Percentiles rank a stretch among this genome's conserved stretches.
Conservation (phyloP, 345 rosid species). For the Salix dunnii region DNA sequence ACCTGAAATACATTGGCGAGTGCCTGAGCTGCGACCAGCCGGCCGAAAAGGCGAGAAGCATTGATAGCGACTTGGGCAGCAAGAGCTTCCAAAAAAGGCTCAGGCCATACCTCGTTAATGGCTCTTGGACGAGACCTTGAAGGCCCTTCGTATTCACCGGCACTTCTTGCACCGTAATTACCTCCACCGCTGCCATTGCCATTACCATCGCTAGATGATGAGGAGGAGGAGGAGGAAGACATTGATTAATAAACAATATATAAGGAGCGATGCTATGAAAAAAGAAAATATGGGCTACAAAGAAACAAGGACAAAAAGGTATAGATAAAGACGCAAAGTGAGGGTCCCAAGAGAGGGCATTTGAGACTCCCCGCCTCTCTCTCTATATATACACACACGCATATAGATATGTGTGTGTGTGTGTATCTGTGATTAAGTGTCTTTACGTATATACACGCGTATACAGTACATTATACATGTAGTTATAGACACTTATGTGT, state of each 20-base stretch:
- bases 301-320: slow-evolving; percentile 57
- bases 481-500: too few species aligned
- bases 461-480: too few species aligned
- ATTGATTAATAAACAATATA: not conserved
- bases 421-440: too few species aligned
- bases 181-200: slow-evolving; percentile 17
- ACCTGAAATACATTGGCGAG: slow-evolving; percentile 79
- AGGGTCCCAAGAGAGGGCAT: slow-evolving; percentile 42
- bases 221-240: slow-evolving; percentile 31
- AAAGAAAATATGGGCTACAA: slow-evolving; percentile 30
- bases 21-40: slow-evolving; percentile 70
- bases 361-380: not conserved
- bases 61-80: slow-evolving; percentile 68
- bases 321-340: slow-evolving; percentile 61
- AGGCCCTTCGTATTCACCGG: slow-evolving; percentile 57
- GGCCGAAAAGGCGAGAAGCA: slow-evolving; percentile 51
- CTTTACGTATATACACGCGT: too few species aligned
- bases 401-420: too few species aligned
- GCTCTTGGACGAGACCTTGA: slow-evolving; percentile 50
- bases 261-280: not conserved
- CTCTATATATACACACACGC: too few species aligned
- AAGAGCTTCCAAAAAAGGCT: slow-evolving; percentile 82
- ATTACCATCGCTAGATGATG: slow-evolving; percentile 17
- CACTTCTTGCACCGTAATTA: slow-evolving; percentile 19
- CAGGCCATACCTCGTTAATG: slow-evolving; percentile 79